phyloP scores from a whole-genome alignment of 257 asterid species.

The Schizonepeta tenuifolia region DNA sequence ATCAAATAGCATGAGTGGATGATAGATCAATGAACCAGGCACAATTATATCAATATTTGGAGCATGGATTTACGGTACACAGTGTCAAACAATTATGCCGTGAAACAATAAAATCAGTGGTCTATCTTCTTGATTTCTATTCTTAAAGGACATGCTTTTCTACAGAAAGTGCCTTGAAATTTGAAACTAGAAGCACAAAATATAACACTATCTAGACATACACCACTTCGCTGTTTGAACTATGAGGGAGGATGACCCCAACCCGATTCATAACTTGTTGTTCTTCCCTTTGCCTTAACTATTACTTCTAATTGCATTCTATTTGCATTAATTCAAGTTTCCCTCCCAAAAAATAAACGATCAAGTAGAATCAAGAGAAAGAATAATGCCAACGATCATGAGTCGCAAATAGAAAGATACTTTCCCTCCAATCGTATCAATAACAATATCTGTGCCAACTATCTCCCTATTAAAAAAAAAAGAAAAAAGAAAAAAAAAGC shows the following conservation, averaged over 20 bases:
- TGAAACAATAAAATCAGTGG: background rate
- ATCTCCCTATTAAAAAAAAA: too few relatives aligned
- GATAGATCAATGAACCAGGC: slow-evolving; percentile 8
- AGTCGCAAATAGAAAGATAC: background rate
- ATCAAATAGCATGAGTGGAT: background rate
- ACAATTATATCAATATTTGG: background rate
- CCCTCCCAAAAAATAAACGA: background rate
- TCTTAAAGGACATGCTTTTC: slow-evolving; percentile 1
- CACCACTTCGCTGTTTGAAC: background rate
- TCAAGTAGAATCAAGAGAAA: background rate
- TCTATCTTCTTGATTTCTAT: background rate
- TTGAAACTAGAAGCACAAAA: background rate
- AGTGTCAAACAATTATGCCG: background rate
- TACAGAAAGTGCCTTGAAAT: background rate
- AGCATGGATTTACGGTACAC: slow-evolving; percentile 15
- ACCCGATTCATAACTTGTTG: background rate
- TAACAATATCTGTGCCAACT: background rate
- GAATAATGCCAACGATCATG: background rate
- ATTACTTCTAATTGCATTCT: background rate
- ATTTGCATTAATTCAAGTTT: background rate
- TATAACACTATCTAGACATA: background rate
- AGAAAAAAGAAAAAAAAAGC: too few relatives aligned
- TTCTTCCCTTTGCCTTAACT: background rate
- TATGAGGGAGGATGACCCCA: background rate
- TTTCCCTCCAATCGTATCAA: background rate